Conservation (phyloP, 108 stramenopile species). For the Cyclotella baltica region DNA sequence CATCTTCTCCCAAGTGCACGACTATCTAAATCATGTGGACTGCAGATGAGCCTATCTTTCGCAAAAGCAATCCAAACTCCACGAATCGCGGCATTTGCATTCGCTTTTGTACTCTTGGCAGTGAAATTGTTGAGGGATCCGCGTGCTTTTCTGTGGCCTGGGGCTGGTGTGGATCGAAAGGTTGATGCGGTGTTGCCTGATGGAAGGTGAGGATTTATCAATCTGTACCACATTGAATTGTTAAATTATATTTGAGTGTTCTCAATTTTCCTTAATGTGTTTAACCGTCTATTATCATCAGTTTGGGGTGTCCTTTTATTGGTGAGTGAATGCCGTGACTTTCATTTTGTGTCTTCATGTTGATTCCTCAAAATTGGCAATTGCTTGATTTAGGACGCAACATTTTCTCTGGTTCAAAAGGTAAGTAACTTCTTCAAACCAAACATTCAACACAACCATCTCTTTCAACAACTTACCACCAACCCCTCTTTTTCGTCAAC, state of each 20-base stretch:
- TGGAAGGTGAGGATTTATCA: slow-evolving; percentile 14
- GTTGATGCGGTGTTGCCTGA: slow-evolving; percentile 13
- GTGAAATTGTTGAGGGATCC: slow-evolving; percentile 2
- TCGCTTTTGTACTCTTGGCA: not conserved
- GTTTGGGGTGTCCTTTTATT: slow-evolving; percentile 12
- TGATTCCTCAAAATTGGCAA: too few relatives aligned
- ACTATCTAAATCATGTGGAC: too few relatives aligned
- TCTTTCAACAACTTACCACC: not conserved
- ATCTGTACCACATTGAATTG: not conserved
- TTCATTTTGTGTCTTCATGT: not conserved
- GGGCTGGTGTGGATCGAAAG: slow-evolving; percentile 15
- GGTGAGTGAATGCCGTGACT: not conserved
- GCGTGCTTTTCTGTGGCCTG: slow-evolving; percentile 27
- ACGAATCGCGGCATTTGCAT: not conserved
- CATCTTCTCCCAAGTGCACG: not conserved
- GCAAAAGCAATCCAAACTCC: not conserved
- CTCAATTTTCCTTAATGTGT: too few relatives aligned
- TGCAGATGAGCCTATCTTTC: not conserved
- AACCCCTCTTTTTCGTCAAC: not conserved
- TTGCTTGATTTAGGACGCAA: too few relatives aligned
- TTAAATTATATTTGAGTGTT: too few relatives aligned
- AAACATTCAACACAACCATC: not conserved
- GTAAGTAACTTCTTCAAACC: not conserved
- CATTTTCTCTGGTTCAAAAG: slow-evolving; percentile 11
- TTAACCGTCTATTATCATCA: not conserved